Conservation (phyloP, 805 yeast species). For the Clavispora phyllophila region DNA sequence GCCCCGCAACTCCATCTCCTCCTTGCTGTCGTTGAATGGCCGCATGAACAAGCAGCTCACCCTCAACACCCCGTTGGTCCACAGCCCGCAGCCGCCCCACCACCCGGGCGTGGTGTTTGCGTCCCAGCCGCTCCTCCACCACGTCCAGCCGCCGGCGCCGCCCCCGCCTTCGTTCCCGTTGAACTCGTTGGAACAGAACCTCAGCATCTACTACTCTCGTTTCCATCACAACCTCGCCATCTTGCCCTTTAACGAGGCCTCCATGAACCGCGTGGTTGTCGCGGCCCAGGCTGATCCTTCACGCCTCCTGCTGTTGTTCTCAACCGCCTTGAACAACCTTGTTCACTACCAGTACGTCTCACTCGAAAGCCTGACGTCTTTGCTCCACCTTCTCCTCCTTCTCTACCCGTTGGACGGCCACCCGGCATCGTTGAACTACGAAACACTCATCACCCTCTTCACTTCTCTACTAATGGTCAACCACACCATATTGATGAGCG, state of each 20-base stretch:
- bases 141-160: background rate
- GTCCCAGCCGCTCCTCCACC: background rate
- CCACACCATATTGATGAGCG: slow-evolving; percentile 54
- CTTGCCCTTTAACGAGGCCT: slow-evolving; percentile 30
- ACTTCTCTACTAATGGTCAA: slow-evolving; percentile 37
- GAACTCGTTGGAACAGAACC: slow-evolving; percentile 8
- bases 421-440: slow-evolving; percentile 16
- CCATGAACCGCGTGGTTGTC: slow-evolving; percentile 13
- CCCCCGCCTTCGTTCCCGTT: slow-evolving; percentile 1
- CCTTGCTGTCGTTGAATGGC: slow-evolving; percentile 16
- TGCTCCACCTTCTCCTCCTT: slow-evolving; percentile 30
- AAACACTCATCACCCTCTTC: slow-evolving; percentile 23
- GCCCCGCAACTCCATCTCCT: slow-evolving; percentile 15
- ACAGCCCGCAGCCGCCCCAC: slow-evolving; percentile 1
- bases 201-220: slow-evolving; percentile 34
- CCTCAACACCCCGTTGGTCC: slow-evolving; percentile 1
- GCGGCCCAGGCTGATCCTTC: slow-evolving; percentile 10
- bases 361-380: slow-evolving; percentile 27
- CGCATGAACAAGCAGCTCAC: slow-evolving; percentile 8
- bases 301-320: slow-evolving; percentile 38
- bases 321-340: slow-evolving; percentile 34
- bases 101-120: background rate
- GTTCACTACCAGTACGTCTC: slow-evolving; percentile 29
- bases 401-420: slow-evolving; percentile 31
- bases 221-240: slow-evolving; percentile 45